These are phyloP conservation scores for Allantophomopsis lycopodina DNA, from an alignment of 2,329 filamentous ascomycete species.

Conservation along the genomic window DNA sequence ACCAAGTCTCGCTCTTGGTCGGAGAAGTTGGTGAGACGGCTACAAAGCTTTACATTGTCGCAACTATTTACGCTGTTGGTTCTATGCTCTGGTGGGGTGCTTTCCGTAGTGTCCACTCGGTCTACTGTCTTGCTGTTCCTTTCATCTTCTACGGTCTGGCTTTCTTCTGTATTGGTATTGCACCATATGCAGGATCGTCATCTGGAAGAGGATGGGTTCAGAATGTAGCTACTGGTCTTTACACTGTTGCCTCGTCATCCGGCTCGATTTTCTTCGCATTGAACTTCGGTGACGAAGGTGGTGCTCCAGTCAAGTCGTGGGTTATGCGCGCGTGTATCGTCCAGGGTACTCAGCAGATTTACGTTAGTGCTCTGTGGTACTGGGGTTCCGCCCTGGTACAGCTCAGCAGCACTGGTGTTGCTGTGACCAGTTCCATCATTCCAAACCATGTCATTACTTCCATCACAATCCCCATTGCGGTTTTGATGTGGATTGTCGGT, in stretches of 20 bases:
- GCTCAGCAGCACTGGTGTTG: constrained; percentile 25
- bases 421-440: constrained; percentile 6
- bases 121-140: constrained; percentile 39
- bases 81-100: constrained; percentile 47
- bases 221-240: constrained; percentile 45
- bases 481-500: constrained; percentile 40
- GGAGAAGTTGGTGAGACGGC: constrained; percentile 45
- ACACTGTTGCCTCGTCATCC: constrained; percentile 46
- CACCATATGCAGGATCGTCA: constrained; percentile 30
- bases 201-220: constrained; percentile 37
- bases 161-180: constrained; percentile 46
- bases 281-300: constrained; percentile 52
- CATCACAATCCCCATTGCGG: constrained; percentile 39
- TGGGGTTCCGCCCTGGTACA: constrained; percentile 44
- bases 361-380: constrained; percentile 51
- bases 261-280: constrained; percentile 53
- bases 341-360: constrained; percentile 53
- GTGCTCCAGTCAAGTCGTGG: constrained; percentile 48
- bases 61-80: constrained; percentile 40
- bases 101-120: constrained; percentile 40
- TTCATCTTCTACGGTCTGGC: constrained; percentile 48
- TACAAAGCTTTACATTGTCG: constrained; percentile 42
- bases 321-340: constrained; percentile 54
- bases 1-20: constrained; percentile 50
- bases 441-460: constrained; percentile 14